phyloP scores from a whole-genome alignment of 768 basidiomycete species.

The Hysterangium stoloniferum region DNA sequence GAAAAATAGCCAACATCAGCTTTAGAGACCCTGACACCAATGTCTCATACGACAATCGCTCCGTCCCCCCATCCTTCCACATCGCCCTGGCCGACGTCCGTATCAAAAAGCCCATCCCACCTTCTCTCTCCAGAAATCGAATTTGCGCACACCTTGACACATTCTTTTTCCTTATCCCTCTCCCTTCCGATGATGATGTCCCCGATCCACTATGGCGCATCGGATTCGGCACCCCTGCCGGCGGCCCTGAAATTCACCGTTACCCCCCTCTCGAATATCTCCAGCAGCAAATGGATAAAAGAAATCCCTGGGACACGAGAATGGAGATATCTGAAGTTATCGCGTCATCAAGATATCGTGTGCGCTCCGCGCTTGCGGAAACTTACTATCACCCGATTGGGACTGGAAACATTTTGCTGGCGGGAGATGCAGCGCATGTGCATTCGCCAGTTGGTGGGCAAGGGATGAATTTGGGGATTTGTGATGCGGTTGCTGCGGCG shows the following conservation, averaged over 20 bases:
- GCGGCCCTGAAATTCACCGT: slow-evolving; percentile 28
- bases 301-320: not conserved
- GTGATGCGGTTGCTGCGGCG: slow-evolving; percentile 42
- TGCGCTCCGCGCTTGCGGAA: slow-evolving; percentile 4
- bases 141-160: slow-evolving; percentile 23
- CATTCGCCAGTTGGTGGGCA: slow-evolving; percentile 29
- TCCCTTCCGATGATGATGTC: slow-evolving; percentile 28
- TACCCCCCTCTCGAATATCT: slow-evolving; percentile 34
- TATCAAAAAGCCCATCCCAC: slow-evolving; percentile 24
- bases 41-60: slow-evolving; percentile 15
- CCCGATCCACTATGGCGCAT: slow-evolving; percentile 27
- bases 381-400: slow-evolving; percentile 1
- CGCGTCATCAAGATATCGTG: not conserved
- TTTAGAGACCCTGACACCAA: slow-evolving; percentile 37
- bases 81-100: slow-evolving; percentile 42
- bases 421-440: slow-evolving; percentile 25
- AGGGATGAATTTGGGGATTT: slow-evolving; percentile 44
- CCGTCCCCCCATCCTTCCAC: slow-evolving; percentile 25
- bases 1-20: slow-evolving; percentile 31
- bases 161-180: slow-evolving; percentile 29
- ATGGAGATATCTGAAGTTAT: not conserved
- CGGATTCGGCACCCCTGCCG: slow-evolving; percentile 30
- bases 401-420: not conserved
- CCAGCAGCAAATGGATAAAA: slow-evolving; percentile 33
- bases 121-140: slow-evolving; percentile 18